Evolutionary conservation across 768 basidiomycete species (phyloP), one percentile per base, ranked within the genome.

Genomic region (Mycena alexandri): DNA sequence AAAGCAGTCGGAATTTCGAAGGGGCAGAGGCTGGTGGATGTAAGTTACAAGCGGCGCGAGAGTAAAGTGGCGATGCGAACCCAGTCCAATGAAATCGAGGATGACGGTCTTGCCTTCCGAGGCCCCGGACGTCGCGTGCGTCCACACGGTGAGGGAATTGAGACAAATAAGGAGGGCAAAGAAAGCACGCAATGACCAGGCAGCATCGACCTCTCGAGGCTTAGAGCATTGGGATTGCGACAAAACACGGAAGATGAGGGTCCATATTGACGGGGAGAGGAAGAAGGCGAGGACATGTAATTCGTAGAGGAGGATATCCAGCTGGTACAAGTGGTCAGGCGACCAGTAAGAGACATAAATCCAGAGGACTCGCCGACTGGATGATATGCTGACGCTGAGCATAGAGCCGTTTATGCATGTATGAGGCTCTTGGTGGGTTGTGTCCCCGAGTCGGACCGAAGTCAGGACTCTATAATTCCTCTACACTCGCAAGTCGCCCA

Each of bases 51-150:
- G 29, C 3, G 9, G 10, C 48, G 22, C 5, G 43, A 56, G 43
- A 38, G 34, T 44, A 41, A 11, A 14, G n/a, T 21, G 3, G 29
- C 17, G 14, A 19, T 17, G 83, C 89, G 55, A 71, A 93, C 93
- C 87, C 83, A 89, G 83, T 61, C 93, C 93, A 64, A 94, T 85
- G 73, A 94, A 94, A 75, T 94, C 93, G 66, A 94, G 86, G 38
- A 94, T 77, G 73, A 93, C 78, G 12, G 86, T 81, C 71, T 89
- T 83, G n/a, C 88, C 87, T 62, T 89, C 85, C 33, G 83, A 76
- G 58, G 86, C 79, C 6, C 86, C 85, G 43, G 82, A 76, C 34
- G 80, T 81, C 61, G 84, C 81, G 71, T 94, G 93, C 41, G 79
- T 80, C 87, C 89, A 92, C 42, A 94, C 66, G 69, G 83, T 86